phyloP scores from a whole-genome alignment of 2,329 filamentous ascomycete genomes.

The Fusarium zealandicum region DNA sequence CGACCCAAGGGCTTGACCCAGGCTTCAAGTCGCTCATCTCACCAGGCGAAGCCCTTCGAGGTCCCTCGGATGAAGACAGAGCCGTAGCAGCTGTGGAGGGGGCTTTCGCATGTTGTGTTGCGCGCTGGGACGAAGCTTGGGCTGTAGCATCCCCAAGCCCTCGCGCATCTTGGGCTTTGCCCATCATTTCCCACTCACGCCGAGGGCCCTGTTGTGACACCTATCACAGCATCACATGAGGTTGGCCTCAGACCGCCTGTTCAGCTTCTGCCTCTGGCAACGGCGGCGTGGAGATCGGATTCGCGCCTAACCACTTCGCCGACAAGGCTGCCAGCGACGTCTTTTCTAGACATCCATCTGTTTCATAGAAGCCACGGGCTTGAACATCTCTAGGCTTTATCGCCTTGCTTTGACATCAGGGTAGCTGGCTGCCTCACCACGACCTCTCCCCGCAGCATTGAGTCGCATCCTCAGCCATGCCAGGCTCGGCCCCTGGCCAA shows the following conservation, averaged over 20 bases:
- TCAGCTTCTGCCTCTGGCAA: slow-evolving; percentile 15
- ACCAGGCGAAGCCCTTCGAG: slow-evolving; percentile 13
- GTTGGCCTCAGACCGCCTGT: slow-evolving; percentile 22
- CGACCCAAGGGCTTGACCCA: slow-evolving; percentile 5
- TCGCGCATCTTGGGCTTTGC: not conserved
- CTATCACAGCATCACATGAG: slow-evolving; percentile 30
- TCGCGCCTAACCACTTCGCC: slow-evolving; percentile 21
- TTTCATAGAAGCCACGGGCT: slow-evolving; percentile 8
- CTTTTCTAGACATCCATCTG: slow-evolving; percentile 8
- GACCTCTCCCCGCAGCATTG: not conserved
- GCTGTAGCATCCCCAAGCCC: slow-evolving; percentile 27
- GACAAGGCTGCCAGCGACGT: slow-evolving; percentile 8
- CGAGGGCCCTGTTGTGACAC: slow-evolving; percentile 24
- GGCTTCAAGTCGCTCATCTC: not conserved
- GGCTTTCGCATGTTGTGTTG: slow-evolving; percentile 35
- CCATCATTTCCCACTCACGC: slow-evolving; percentile 7
- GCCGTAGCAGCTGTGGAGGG: slow-evolving; percentile 37
- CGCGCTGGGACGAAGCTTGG: slow-evolving; percentile 26
- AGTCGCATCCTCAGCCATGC: slow-evolving; percentile 34
- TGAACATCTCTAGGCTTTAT: not conserved
- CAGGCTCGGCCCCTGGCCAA: slow-evolving; percentile 41
- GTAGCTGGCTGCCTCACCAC: slow-evolving; percentile 10
- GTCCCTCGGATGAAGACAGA: slow-evolving; percentile 34
- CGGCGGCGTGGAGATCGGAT: not conserved
- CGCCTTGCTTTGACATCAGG: not conserved